These are phyloP conservation scores for Lactifluus pinguis DNA, from an alignment of 768 basidiomycete species.

Conservation along the genomic window DNA sequence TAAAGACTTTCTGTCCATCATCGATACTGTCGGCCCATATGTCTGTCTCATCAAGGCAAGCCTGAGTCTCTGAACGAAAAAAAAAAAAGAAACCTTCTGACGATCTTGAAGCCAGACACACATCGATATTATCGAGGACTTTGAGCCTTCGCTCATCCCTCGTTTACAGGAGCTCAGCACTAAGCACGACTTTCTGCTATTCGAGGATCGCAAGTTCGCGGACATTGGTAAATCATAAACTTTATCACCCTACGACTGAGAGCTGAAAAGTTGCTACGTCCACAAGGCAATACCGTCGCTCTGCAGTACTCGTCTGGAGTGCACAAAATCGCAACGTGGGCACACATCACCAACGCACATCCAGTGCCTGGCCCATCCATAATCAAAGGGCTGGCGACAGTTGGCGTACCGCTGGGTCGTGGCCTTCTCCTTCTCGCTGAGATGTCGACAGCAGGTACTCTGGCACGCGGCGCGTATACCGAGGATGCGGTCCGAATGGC, in stretches of 20 bases:
- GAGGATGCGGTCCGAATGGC: slow-evolving; percentile 84
- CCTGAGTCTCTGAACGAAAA: slow-evolving; percentile 6
- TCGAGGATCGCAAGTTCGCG: slow-evolving; percentile 98
- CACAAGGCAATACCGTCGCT: slow-evolving; percentile 89
- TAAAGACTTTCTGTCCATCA: slow-evolving; percentile 71
- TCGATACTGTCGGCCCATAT: slow-evolving; percentile 81
- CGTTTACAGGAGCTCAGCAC: slow-evolving; percentile 58
- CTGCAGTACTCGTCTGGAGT: slow-evolving; percentile 91
- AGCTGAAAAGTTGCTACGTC: background rate
- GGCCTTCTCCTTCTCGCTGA: slow-evolving; percentile 90
- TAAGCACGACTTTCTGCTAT: slow-evolving; percentile 90
- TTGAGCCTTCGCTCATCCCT: slow-evolving; percentile 60
- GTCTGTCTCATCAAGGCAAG: slow-evolving; percentile 91
- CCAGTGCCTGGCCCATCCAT: slow-evolving; percentile 94
- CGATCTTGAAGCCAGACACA: slow-evolving; percentile 59
- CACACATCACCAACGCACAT: slow-evolving; percentile 96
- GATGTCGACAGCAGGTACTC: slow-evolving; percentile 87
- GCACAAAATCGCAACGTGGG: slow-evolving; percentile 91
- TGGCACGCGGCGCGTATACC: slow-evolving; percentile 80
- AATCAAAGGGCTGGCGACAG: slow-evolving; percentile 77
- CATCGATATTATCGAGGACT: slow-evolving; percentile 92
- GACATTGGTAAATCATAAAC: slow-evolving; percentile 69
- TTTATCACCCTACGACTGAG: background rate
- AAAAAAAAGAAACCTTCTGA: slow-evolving; percentile 24
- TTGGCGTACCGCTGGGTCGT: slow-evolving; percentile 77